Evolutionary conservation across 768 basidiomycete genomes (phyloP).

Genomic region (Mrakia hoshinonis): DNA sequence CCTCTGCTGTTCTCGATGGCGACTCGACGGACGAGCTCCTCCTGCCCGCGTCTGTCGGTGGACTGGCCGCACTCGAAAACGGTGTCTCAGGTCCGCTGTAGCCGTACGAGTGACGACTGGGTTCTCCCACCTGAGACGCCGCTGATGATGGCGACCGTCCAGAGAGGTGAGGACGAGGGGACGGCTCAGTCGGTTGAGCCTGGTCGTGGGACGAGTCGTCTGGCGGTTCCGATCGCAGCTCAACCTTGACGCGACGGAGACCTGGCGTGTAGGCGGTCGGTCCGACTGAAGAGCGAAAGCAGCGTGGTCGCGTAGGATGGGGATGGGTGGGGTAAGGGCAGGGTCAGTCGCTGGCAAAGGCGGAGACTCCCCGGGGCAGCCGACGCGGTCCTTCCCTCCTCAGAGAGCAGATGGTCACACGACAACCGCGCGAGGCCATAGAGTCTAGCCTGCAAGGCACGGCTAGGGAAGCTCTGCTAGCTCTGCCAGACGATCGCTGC

Average conservation of each 20-base stretch:
- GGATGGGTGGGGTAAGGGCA: neutral
- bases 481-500: neutral
- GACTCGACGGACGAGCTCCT: neutral
- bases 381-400: neutral
- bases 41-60: neutral
- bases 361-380: neutral
- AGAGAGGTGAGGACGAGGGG: neutral
- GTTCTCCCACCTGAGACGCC: neutral
- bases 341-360: neutral
- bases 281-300: slow-evolving; percentile 4
- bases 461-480: neutral
- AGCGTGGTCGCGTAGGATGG: neutral
- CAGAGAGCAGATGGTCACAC: neutral
- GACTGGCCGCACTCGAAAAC: neutral
- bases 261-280: slow-evolving; percentile 10
- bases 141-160: neutral
- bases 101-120: too few relatives aligned
- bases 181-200: neutral
- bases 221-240: neutral
- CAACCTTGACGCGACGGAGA: neutral
- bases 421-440: neutral
- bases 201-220: neutral
- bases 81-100: neutral
- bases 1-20: neutral
- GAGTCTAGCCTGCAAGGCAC: too few relatives aligned